A percentile compares a stretch with the other conserved stretches of the same genome.
Conservation (phyloP, 106 monocot genomes). For the Allium fistulosum region DNA sequence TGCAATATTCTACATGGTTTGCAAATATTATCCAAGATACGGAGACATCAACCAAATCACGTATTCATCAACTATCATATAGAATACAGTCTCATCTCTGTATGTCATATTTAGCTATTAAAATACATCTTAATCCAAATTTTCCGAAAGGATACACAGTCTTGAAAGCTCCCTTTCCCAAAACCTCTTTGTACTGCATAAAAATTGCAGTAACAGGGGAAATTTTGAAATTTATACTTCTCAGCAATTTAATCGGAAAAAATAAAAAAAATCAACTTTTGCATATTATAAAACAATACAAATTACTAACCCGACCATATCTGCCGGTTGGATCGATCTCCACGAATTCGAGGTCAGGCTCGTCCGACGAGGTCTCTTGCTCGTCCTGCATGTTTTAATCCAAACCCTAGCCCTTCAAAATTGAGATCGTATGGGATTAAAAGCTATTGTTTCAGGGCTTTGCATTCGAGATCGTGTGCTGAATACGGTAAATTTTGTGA, state of each 20-base stretch:
- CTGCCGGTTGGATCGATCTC: constrained; percentile 45
- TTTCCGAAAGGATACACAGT: constrained; percentile 51
- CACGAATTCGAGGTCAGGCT: constrained; percentile 19
- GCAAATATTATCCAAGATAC: background rate
- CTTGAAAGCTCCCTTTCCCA: constrained; percentile 72
- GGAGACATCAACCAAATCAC: background rate
- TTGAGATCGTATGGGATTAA: no score
- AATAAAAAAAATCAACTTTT: no score
- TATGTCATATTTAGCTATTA: background rate
- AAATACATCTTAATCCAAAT: background rate
- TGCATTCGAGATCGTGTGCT: no score
- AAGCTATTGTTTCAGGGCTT: no score
- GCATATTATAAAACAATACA: no score
- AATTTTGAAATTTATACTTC: background rate
- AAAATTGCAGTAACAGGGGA: background rate
- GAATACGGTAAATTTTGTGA: no score
- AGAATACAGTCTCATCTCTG: background rate
- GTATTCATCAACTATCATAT: background rate
- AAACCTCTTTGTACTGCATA: constrained; percentile 42
- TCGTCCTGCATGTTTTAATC: background rate
- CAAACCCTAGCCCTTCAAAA: no score
- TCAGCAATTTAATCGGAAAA: no score
- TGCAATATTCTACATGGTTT: background rate
- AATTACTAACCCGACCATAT: constrained; percentile 37
- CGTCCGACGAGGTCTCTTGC: constrained; percentile 16